phyloP scores from a whole-genome alignment of 1,139 yeast species.

The Ogataea hybrid region DNA sequence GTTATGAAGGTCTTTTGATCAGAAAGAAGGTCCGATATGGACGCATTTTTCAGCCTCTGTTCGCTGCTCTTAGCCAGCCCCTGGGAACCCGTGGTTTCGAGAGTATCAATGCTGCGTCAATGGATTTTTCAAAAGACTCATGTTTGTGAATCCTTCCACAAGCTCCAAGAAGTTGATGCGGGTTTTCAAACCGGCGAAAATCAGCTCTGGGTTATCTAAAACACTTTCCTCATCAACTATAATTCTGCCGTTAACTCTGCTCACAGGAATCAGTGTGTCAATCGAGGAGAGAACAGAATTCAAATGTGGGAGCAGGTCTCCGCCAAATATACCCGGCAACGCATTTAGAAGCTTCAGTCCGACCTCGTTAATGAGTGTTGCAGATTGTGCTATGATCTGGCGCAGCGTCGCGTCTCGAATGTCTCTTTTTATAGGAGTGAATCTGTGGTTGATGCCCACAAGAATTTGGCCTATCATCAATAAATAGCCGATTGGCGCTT shows the following conservation, averaged over 20 bases:
- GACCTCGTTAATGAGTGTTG: conserved; percentile 42
- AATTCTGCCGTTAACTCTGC: conserved; percentile 32
- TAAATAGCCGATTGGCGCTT: conserved; percentile 57
- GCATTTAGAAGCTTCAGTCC: conserved; percentile 43
- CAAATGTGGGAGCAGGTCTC: conserved; percentile 48
- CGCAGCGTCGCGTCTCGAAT: conserved; percentile 47
- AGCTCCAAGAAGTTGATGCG: conserved; percentile 34
- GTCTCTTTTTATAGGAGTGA: conserved; percentile 55
- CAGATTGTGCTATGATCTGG: conserved; percentile 40
- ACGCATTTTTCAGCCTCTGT: conserved; percentile 47
- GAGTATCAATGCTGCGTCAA: conserved; percentile 46
- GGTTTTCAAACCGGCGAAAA: conserved; percentile 35
- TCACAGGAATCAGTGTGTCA: conserved; percentile 50
- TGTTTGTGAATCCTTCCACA: conserved; percentile 38
- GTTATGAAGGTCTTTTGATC: conserved; percentile 58
- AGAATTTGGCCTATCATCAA: conserved; percentile 49
- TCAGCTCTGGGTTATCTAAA: conserved; percentile 36
- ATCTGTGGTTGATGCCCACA: conserved; percentile 51
- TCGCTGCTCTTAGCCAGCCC: conserved; percentile 23
- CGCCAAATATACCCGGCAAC: conserved; percentile 42
- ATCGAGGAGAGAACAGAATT: conserved; percentile 46
- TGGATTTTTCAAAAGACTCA: conserved; percentile 41
- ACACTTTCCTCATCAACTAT: conserved; percentile 36
- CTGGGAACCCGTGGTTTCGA: conserved; percentile 39
- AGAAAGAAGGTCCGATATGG: conserved; percentile 69